Evolutionary conservation across 2,329 filamentous ascomycete species (phyloP), one percentile per base, ranked within the genome.

Genomic region (Monilinia polystroma): DNA sequence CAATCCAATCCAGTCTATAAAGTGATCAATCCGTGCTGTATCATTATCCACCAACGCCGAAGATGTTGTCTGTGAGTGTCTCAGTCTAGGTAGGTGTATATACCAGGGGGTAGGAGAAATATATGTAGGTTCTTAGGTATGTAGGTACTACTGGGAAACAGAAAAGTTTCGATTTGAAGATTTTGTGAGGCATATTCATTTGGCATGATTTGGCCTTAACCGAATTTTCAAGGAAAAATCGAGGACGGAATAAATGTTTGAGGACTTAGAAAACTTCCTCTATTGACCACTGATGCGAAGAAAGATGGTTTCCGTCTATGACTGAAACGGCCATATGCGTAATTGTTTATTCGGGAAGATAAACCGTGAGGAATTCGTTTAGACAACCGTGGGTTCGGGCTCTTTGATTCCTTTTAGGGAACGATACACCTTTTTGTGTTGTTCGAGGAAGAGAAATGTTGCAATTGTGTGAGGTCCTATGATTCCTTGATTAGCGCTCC

Each of bases 381-480:
- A 72, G 16, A 70, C 43, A 43, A 32, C 66, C 4, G 45, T 43
- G 16, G 35, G 35, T n/a, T 71, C 68, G 43, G 52, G n/a, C 20
- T 72, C 73, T 20, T 74, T 72, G 7, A 75, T 64, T 11, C 74
- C 74, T 53, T 73, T 76, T n/a, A 86, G 69, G 70, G 81, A 82
- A 77, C 84, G 83, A 79, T 92, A 96, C 35, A 88, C 77, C 78
- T 89, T 91, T 80, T 93, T 92, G 78, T 96, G 92, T 77, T 92
- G 88, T 77, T 96, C 92, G 75, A 96, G 77, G 77, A 95, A 93
- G 74, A 96, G 77, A 77, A 96, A 93, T 47, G 92, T 96, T 73
- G 90, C 89, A 68, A 96, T 90, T 10, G 92, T 96, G 80, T 96
- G 92, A 82, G 87, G 87, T 74, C 87, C 87, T 67, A 53, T 11